Evolutionary conservation across 2,329 filamentous ascomycete species (phyloP), one percentile per base, ranked within the genome.

Genomic region (Aspergillus sp.): DNA sequence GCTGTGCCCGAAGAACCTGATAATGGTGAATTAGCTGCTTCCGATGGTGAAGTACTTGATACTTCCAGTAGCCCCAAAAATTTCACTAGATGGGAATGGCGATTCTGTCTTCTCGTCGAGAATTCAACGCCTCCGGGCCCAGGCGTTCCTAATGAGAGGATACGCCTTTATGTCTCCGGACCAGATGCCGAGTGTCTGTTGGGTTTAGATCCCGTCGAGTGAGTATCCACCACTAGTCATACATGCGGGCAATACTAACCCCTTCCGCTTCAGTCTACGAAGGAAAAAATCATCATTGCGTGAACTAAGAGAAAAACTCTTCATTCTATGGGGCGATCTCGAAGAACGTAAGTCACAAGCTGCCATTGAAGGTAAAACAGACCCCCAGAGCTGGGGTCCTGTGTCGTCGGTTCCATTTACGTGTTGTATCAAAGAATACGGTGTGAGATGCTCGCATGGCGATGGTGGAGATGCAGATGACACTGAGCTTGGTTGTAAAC

Each of bases 281-380:
- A 62, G 66, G n/a, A 70, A 85, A 41, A 57, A 66, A 2, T 45
- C 64, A 0, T 60, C 69, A 1, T 69, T 93, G 1, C 62, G 58
- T 3, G 53, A 64, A 5, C 69, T 96, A 4, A 78, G 81, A 44
- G 81, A 94, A 56, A 83, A 79, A 56, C 73, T 96, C 47, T 91
- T 85, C 62, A 71, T 81, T 32, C 74, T 96, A 1, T 97, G 91
- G 90, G 91, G 91, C 1, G 81, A 95, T 51, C 73, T 96, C 1
- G 83, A 90, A 61, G 88, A 95, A 62, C 65, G 72, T 43, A 88
- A 86, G 38, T 44, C 39, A 61, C 58, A 60, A 2, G 63, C 57
- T n/a, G 57, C 64, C 2, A 55, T 65, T 17, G 51, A 54, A n/a
- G 44, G 41, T 33, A 47, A 49, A 38, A 54, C 52, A 41, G 45